Percentiles rank a stretch among this genome's conserved stretches.
Evolutionary conservation across 805 yeast genomes (phyloP).

Genomic region (Hanseniaspora guilliermondii): DNA sequence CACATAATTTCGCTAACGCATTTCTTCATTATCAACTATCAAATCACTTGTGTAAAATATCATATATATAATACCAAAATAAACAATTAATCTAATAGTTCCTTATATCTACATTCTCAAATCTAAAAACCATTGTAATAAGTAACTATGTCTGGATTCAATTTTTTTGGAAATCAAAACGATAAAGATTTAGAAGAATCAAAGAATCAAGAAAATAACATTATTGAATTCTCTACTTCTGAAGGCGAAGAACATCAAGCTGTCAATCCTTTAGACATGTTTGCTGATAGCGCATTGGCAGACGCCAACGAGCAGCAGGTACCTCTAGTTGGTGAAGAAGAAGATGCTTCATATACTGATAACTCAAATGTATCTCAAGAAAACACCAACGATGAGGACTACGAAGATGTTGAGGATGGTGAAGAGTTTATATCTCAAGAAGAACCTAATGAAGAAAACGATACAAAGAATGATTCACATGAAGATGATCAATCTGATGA

Average conservation of each 20-base stretch:
- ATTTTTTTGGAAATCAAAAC: background rate
- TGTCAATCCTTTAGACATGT: background rate
- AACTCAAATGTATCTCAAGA: constrained; percentile 23
- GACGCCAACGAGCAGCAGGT: background rate
- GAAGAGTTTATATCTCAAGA: background rate
- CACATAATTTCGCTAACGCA: too few relatives aligned
- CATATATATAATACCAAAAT: background rate
- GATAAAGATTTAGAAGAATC: constrained; percentile 1
- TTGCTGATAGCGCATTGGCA: constrained; percentile 1
- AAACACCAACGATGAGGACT: constrained; percentile 21
- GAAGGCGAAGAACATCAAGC: background rate
- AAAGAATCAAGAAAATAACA: background rate
- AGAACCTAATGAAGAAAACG: background rate
- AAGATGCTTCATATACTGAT: constrained; percentile 16
- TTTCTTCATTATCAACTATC: too few relatives aligned
- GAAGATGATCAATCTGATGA: background rate
- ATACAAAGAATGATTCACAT: background rate
- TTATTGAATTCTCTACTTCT: background rate
- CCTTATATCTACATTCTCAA: background rate
- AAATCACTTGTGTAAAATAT: too few relatives aligned
- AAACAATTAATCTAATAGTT: background rate
- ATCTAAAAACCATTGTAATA: background rate
- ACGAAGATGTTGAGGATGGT: background rate
- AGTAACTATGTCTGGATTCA: background rate
- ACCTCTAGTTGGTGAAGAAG: background rate